These are phyloP conservation scores for Fusarium continuum DNA, from an alignment of 2,329 filamentous ascomycete species.

Conservation along the genomic window DNA sequence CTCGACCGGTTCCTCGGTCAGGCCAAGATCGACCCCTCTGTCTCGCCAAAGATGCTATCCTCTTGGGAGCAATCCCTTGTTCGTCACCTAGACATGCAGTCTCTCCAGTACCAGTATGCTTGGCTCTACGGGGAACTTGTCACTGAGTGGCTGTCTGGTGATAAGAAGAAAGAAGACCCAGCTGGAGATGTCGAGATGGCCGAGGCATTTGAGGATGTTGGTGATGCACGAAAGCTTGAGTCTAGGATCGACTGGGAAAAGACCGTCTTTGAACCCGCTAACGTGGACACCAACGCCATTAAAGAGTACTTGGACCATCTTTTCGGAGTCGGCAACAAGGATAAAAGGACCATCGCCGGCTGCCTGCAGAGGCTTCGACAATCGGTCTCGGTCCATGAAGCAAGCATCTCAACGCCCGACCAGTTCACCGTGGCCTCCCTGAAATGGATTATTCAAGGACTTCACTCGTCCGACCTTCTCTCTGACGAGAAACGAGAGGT, in stretches of 20 bases:
- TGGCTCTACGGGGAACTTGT: slow-evolving; percentile 57
- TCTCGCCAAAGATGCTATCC: slow-evolving; percentile 48
- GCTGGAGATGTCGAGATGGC: slow-evolving; percentile 42
- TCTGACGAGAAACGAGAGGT: slow-evolving; percentile 54
- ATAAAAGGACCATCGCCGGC: slow-evolving; percentile 37
- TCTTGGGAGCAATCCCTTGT: slow-evolving; percentile 50
- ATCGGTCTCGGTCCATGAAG: slow-evolving; percentile 47
- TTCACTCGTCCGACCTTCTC: slow-evolving; percentile 56
- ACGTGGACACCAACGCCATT: slow-evolving; percentile 51
- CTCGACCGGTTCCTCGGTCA: slow-evolving; percentile 53
- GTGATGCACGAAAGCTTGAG: slow-evolving; percentile 53
- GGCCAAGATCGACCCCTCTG: slow-evolving; percentile 52
- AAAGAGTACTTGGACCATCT: slow-evolving; percentile 52
- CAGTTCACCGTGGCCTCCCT: slow-evolving; percentile 50
- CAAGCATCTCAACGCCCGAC: slow-evolving; percentile 40
- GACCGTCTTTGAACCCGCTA: slow-evolving; percentile 53
- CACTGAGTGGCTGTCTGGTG: slow-evolving; percentile 56
- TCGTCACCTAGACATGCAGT: slow-evolving; percentile 52
- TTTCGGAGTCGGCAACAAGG: slow-evolving; percentile 47
- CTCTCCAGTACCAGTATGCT: slow-evolving; percentile 55
- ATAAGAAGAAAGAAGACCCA: slow-evolving; percentile 26
- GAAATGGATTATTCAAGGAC: slow-evolving; percentile 53
- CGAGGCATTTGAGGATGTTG: slow-evolving; percentile 54
- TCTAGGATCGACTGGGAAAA: slow-evolving; percentile 53
- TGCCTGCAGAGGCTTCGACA: slow-evolving; percentile 43